Evolutionary conservation across 768 basidiomycete genomes (phyloP).

Genomic region (Lepiota venenata): DNA sequence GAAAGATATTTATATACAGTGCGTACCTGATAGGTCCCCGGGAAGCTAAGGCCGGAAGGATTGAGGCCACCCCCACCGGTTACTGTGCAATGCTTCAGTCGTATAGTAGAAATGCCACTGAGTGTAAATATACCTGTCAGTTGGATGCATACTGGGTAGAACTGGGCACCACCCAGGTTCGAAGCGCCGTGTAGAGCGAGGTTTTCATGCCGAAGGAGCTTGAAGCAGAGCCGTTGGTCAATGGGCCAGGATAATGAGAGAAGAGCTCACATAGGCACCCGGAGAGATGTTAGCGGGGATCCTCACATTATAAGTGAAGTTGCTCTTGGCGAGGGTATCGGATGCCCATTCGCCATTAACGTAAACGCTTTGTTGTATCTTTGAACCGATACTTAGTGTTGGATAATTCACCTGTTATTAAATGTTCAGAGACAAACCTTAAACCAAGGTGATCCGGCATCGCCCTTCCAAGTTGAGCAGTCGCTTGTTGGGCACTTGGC

Average conservation of each 20-base stretch:
- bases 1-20: neutral
- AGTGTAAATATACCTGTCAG: constrained; percentile 22
- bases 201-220: constrained; percentile 37
- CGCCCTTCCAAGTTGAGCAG: constrained; percentile 33
- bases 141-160: constrained; percentile 39
- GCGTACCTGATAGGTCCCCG: constrained; percentile 30
- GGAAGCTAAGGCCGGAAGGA: constrained; percentile 35
- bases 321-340: constrained; percentile 30
- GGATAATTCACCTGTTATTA: neutral
- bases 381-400: too few species aligned
- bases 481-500: constrained; percentile 31
- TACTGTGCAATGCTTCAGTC: constrained; percentile 15
- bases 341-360: constrained; percentile 34
- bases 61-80: constrained; percentile 32
- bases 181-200: constrained; percentile 33
- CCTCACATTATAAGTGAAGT: constrained; percentile 31
- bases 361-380: constrained; percentile 35
- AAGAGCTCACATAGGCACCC: constrained; percentile 29
- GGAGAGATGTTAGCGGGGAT: constrained; percentile 34
- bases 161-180: constrained; percentile 32
- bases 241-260: neutral
- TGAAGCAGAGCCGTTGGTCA: neutral
- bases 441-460: constrained; percentile 35
- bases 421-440: constrained; percentile 24
- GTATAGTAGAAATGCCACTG: neutral